phyloP scores from a whole-genome alignment of 805 yeast genomes.

The Schwanniomyces yamadae region DNA sequence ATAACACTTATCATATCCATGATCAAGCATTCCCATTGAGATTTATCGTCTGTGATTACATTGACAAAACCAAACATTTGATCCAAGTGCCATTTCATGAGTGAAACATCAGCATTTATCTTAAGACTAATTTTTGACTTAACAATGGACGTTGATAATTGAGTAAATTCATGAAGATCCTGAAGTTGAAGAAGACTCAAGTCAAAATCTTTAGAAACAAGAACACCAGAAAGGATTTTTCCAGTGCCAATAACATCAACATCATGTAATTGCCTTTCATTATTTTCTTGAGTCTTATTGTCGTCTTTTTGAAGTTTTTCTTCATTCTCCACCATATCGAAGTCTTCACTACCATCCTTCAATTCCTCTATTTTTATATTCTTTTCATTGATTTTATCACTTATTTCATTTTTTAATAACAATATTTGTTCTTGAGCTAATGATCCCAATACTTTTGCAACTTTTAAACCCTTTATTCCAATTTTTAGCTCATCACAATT shows the following conservation, averaged over 20 bases:
- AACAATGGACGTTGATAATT: constrained; percentile 78
- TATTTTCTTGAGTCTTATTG: constrained; percentile 8
- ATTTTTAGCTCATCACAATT: constrained; percentile 80
- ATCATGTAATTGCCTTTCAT: too few relatives aligned
- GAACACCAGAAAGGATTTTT: constrained; percentile 66
- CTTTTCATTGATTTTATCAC: constrained; percentile 51
- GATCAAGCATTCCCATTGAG: constrained; percentile 42
- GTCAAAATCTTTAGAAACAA: constrained; percentile 90
- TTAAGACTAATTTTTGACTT: constrained; percentile 77
- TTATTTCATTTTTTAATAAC: constrained; percentile 50
- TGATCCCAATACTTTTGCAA: constrained; percentile 69
- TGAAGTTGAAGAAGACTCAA: constrained; percentile 77
- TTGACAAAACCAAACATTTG: constrained; percentile 93
- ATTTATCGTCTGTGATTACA: constrained; percentile 55
- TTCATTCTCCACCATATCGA: constrained; percentile 8
- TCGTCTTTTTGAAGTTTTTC: constrained; percentile 3
- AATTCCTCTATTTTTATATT: constrained; percentile 35
- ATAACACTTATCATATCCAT: constrained; percentile 45
- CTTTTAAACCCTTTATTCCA: constrained; percentile 76
- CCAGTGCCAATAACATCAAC: constrained; percentile 21
- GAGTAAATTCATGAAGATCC: constrained; percentile 87
- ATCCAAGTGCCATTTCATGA: constrained; percentile 83
- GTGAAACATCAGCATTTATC: constrained; percentile 76
- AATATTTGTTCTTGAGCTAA: constrained; percentile 46
- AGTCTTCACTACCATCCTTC: constrained; percentile 13